Conservation (phyloP, 768 basidiomycete species). For the Pleurotus platypus region DNA sequence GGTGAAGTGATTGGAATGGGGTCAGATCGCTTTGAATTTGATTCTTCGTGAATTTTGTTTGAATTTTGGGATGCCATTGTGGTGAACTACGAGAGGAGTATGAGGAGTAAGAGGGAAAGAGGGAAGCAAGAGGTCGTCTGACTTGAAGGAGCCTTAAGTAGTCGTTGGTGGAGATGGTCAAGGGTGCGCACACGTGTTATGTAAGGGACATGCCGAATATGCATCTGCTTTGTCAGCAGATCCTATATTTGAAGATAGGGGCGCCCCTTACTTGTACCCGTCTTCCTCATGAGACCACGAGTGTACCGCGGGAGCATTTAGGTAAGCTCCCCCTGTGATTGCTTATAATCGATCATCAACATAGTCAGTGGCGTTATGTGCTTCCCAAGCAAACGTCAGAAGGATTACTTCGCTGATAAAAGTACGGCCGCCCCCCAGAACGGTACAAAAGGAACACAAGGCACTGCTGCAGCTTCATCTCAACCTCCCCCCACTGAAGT, state of each 20-base stretch:
- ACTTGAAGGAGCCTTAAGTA: slow-evolving; percentile 3
- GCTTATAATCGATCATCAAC: too few relatives aligned
- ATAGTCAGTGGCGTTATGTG: neutral
- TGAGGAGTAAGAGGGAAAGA: slow-evolving; percentile 7
- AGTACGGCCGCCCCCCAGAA: neutral
- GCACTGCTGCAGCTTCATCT: neutral
- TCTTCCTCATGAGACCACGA: too few relatives aligned
- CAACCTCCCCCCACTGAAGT: neutral
- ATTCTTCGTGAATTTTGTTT: slow-evolving; percentile 22
- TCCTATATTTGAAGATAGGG: too few relatives aligned
- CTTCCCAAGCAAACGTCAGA: slow-evolving; percentile 8
- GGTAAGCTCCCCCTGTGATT: too few relatives aligned
- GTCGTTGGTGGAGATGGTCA: slow-evolving; percentile 3
- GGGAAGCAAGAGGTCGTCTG: slow-evolving; percentile 8
- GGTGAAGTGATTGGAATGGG: slow-evolving; percentile 57
- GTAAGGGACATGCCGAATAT: neutral
- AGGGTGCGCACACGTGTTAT: slow-evolving; percentile 5
- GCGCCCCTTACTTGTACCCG: too few relatives aligned
- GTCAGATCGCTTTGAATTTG: slow-evolving; percentile 45
- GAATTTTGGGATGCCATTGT: slow-evolving; percentile 31
- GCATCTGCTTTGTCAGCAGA: neutral
- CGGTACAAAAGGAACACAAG: slow-evolving; percentile 6
- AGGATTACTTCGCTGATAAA: slow-evolving; percentile 6
- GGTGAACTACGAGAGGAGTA: slow-evolving; percentile 9
- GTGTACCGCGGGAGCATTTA: too few relatives aligned